Base-by-base conservation (phyloP, 1,139 yeast genomes). In the Blastobotrys persicus region DNA sequence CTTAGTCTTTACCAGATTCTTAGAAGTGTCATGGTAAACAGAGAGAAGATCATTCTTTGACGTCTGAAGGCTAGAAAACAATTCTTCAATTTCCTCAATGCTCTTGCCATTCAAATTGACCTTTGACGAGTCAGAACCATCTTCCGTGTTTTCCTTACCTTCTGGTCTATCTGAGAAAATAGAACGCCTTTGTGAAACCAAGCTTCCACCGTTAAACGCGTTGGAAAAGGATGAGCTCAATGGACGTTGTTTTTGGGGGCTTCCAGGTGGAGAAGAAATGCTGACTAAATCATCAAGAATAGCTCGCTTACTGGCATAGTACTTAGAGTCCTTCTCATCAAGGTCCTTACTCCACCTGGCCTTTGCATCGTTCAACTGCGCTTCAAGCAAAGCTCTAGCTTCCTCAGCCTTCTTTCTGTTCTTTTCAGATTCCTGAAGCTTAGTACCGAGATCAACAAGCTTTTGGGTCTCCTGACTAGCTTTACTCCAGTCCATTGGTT, bases 11-110 rank as follows among this genome's bases (percentile, higher is more conserved):
- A 71, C 74, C 45, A 80, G 67, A 9, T 80, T 78, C 48, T 70
- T 74, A 17, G 81, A 72, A 5, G 80, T 74, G 47, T 80, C 85
- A 55, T 79, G 82, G 58, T 80, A 80, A 2, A 79, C 78, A 38
- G 71, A 69, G 3, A 76, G 70, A 56, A 80, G 70, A 44, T 80
- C 85, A 43, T 69, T 74, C 55, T 75, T 60, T 9, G 66, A 60
- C 11, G 57, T 53, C 31, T 61, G 63, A 31, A 60, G 51, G 13
- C 47, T 42, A 13, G 51, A 46, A 35, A 61, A 41, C 51, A 59
- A 47, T 6, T 57, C 59, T 45, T 59, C 62, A 42, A 63, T 42
- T 42, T 63, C 65, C 13, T 51, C 57, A 19, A 51, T 45, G 5
- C 58, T 46, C 48, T 59, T 60, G 35, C 56, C 58, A 19, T 45